Percentiles rank a stretch among this genome's conserved stretches.
Evolutionary conservation across 495 filamentous ascomycete species (phyloP).

Genomic region (Apodospora peruviana): DNA sequence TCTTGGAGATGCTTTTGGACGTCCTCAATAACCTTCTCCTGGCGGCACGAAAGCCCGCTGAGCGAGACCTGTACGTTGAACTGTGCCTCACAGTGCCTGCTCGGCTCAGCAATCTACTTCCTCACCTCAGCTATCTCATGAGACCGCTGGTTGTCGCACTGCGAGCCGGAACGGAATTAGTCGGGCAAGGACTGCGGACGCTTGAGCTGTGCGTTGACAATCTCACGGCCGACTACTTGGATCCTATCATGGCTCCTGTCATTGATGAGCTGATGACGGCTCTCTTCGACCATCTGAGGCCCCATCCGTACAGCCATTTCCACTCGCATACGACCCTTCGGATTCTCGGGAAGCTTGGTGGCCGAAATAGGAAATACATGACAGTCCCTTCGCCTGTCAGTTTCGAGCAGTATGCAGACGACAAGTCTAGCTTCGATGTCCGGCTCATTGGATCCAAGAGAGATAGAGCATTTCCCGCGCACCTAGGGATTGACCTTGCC

Average conservation of each 20-base stretch:
- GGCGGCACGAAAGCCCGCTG: conserved; percentile 80
- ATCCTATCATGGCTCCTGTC: conserved; percentile 98
- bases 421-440: conserved; percentile 77
- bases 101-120: conserved; percentile 86
- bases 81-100: conserved; percentile 94
- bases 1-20: conserved; percentile 95
- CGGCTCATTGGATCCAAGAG: conserved; percentile 80
- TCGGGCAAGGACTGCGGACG: conserved; percentile 88
- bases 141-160: conserved; percentile 91
- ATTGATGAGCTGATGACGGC: conserved; percentile 98
- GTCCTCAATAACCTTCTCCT: conserved; percentile 90
- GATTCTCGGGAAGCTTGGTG: conserved; percentile 96
- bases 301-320: conserved; percentile 91
- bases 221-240: conserved; percentile 92
- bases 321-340: conserved; percentile 96
- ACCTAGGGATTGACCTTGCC: conserved; percentile 81
- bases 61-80: conserved; percentile 95
- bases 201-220: conserved; percentile 98
- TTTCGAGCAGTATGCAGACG: conserved; percentile 81
- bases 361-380: conserved; percentile 90
- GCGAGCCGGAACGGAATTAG: conserved; percentile 83
- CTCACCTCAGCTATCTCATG: conserved; percentile 97
- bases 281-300: conserved; percentile 88
- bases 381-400: conserved; percentile 76
- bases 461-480: conserved; percentile 80